phyloP scores from a whole-genome alignment of 352 stramenopile species.

The Phytophthora parvispora region DNA sequence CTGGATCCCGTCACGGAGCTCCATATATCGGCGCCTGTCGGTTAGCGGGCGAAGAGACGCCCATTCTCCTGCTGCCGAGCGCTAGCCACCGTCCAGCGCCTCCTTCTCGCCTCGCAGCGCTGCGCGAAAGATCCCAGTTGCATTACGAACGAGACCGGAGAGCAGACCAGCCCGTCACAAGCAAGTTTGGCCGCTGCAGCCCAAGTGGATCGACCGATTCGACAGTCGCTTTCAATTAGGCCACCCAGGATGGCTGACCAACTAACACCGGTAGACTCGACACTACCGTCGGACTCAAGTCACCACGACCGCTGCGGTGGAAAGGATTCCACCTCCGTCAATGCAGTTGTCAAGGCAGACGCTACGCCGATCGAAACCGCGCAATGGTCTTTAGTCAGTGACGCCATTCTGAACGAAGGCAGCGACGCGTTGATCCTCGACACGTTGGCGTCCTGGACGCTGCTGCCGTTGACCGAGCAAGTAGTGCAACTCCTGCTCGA shows the following conservation, averaged over 20 bases:
- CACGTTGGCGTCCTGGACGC: constrained; percentile 31
- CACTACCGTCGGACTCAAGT: background rate
- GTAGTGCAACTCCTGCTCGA: constrained; percentile 43
- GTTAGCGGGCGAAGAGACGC: constrained; percentile 21
- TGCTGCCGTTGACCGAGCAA: constrained; percentile 22
- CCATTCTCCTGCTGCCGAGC: constrained; percentile 3
- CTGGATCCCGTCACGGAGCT: constrained; percentile 10
- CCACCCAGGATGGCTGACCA: constrained; percentile 10
- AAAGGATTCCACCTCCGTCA: constrained; percentile 9
- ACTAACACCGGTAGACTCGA: background rate
- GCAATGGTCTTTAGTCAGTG: constrained; percentile 6
- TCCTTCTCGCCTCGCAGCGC: background rate
- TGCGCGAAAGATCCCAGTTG: constrained; percentile 2
- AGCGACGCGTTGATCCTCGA: constrained; percentile 17
- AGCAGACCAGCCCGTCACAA: constrained; percentile 7
- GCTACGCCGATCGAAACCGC: background rate
- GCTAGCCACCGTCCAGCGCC: background rate
- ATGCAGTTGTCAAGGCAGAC: background rate
- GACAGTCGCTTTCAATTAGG: background rate
- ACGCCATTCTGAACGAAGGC: background rate
- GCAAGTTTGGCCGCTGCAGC: background rate
- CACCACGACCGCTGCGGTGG: constrained; percentile 16
- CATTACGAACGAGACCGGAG: constrained; percentile 13
- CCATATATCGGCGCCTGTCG: constrained; percentile 20
- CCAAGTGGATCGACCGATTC: background rate